Evolutionary conservation across 768 basidiomycete species (phyloP), one percentile per base, ranked within the genome.

Genomic region (Trametes cingulata): DNA sequence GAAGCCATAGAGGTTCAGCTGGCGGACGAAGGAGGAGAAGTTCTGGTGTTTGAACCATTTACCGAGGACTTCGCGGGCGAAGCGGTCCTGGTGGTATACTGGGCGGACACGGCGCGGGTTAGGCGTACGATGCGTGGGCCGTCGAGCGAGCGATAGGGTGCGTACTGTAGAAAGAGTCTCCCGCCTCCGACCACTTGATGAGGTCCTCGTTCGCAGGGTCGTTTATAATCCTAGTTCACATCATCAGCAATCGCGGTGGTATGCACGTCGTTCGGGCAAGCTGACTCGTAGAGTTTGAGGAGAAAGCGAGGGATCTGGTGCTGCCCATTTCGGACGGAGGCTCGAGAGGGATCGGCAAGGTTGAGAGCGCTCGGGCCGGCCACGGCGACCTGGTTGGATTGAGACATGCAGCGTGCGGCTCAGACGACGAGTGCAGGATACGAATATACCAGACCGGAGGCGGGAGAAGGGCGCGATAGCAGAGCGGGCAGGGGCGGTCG

Each of bases 31-130:
- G 25, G 89, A 91, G 61, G 85, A 84, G 75, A 97, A 98, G 72
- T 96, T 97, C 62, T 90, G 87, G 76, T 98, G 97, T 73, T 99
- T 99, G 85, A 98, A 99, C 87, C 90, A 98, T 42, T 87, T 83
- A 2, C 93, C 93, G 2, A 98, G 84, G 33, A 97, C 84, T 72
- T 96, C 90, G 29, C 85, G 85, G 1, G 93, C 90, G 71, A 98
- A 92, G 17, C 87, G 86, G 70, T 96, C 93, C 65, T 92, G 90
- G 73, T 96, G 91, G 33, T 91, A 85, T 22, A 98, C 95, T 97
- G 68, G 6, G 33, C 3, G 5, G n/a, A 24, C n/a, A n/a, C n/a
- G 20, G 22, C 7, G 37, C 53, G 41, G 25, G 61, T 50, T 19
- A 25, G 55, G 13, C 22, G 47, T 10, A 47, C 6, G 39, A 22